Evolutionary conservation across 208 protist genomes (phyloP), one percentile per base, ranked within the genome.

Genomic region (Trypanosoma scelopori): DNA sequence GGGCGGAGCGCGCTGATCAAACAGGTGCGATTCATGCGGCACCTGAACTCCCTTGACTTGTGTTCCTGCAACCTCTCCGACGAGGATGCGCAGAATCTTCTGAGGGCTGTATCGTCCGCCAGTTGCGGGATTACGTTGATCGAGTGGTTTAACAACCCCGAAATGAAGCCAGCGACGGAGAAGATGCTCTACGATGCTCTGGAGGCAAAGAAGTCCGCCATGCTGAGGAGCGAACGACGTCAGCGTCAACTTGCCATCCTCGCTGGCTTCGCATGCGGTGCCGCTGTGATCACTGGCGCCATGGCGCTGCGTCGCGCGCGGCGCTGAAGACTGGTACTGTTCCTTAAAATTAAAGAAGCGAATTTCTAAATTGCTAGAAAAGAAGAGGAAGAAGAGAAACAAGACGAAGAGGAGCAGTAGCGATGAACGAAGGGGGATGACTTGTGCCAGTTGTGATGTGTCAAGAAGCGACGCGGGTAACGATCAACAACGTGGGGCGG

Each of bases 121-220:
- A 59, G 37, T 28, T 85, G 76, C 18, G 89, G 84, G 41, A 74
- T 95, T 23, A 70, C 46, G 5, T 53, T 43, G 16, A 65, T 95
- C 12, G 89, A 91, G 73, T 91, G 84, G 86, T 92, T 80, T 76
- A 93, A 95, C 73, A 94, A 94, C 63, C 89, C 89, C 4, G 78
- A 71, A 42, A 89, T 94, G 42, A 55, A 63, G 50, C 67, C 81
- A 15, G 69, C 32, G 30, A 78, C 80, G n/a, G 89, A 90, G 74
- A 79, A 81, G 69, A 50, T 47, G 39, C 74, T 94, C 3, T 69
- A 81, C 57, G 77, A 84, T 20, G 77, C 80, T 3, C 74, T 89
- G 35, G 67, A 81, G 27, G 65, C 51, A 46, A 88, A 84, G 68
- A 58, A 73, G 32, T 57, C 55, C 35, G 22, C 9, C 16, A 1